These are phyloP conservation scores for Fomitopsis pinicola DNA, from an alignment of 1,284 basidiomycete species.

Conservation along the genomic window DNA sequence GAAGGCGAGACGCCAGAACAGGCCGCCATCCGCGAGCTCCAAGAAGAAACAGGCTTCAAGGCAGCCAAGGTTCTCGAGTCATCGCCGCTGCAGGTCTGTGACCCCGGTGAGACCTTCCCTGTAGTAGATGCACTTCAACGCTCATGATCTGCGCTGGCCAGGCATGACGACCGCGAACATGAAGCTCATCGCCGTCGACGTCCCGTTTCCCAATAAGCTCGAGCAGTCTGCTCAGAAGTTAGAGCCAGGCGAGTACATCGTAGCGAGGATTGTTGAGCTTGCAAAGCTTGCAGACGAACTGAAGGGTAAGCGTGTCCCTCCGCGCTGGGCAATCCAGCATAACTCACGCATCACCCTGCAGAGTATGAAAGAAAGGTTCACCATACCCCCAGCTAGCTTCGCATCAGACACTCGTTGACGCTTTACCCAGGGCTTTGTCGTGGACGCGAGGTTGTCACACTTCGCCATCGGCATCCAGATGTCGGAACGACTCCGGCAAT, in stretches of 20 bases:
- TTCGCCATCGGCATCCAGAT: constrained; percentile 70
- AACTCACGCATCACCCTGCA: constrained; percentile 22
- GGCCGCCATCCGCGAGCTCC: constrained; percentile 80
- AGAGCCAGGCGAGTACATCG: constrained; percentile 82
- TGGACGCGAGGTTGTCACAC: constrained; percentile 76
- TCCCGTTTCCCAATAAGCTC: constrained; percentile 56
- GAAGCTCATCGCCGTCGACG: constrained; percentile 67
- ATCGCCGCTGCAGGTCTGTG: constrained; percentile 68
- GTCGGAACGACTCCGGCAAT: constrained; percentile 27
- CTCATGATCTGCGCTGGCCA: constrained; percentile 23
- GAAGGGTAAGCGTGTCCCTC: constrained; percentile 44
- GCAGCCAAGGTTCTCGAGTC: constrained; percentile 60
- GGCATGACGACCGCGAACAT: constrained; percentile 84
- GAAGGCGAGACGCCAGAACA: constrained; percentile 72
- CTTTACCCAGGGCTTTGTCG: constrained; percentile 54
- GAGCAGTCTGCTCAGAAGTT: constrained; percentile 61
- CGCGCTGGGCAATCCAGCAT: neutral
- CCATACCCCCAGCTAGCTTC: too few relatives aligned
- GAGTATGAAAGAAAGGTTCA: constrained; percentile 65
- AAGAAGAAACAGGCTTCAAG: constrained; percentile 88
- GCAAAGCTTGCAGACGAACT: constrained; percentile 57
- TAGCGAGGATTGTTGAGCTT: constrained; percentile 68
- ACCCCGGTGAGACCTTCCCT: constrained; percentile 56
- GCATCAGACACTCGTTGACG: neutral
- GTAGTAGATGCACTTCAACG: neutral